Evolutionary conservation across 345 rosid genomes (phyloP).

Genomic region (Barbarea vulgaris): DNA sequence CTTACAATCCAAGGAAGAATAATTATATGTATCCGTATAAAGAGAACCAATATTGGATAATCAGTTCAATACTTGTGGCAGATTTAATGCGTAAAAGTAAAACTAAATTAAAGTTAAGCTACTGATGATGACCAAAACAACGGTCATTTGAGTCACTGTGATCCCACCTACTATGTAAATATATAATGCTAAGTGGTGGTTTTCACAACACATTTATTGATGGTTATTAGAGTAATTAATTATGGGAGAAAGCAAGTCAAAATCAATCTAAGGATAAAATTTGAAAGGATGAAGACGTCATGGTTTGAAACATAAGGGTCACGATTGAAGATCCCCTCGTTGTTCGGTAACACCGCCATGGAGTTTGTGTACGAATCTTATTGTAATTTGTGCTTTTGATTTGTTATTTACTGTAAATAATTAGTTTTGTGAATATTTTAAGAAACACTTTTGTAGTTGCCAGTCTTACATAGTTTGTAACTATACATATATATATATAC

Average conservation of each 20-base stretch:
- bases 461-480: slow-evolving; percentile 1
- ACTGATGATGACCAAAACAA: slow-evolving; percentile 13
- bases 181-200: neutral
- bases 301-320: slow-evolving; percentile 40
- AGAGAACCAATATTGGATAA: neutral
- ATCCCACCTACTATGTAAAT: neutral
- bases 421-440: neutral
- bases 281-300: slow-evolving; percentile 36
- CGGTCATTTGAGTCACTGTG: neutral
- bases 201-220: slow-evolving; percentile 13
- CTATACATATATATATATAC: neutral
- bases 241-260: slow-evolving; percentile 12
- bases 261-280: slow-evolving; percentile 32
- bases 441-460: neutral
- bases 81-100: neutral
- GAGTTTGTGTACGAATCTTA: slow-evolving; percentile 45
- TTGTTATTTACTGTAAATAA: neutral
- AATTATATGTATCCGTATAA: slow-evolving; percentile 11
- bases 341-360: slow-evolving; percentile 36
- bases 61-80: neutral
- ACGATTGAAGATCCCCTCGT: slow-evolving; percentile 46
- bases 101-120: neutral
- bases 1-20: slow-evolving; percentile 27
- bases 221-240: neutral
- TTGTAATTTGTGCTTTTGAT: slow-evolving; percentile 37